These are phyloP conservation scores for Vanrija sp. DNA, from an alignment of 1,284 basidiomycete genomes.

Conservation along the genomic window DNA sequence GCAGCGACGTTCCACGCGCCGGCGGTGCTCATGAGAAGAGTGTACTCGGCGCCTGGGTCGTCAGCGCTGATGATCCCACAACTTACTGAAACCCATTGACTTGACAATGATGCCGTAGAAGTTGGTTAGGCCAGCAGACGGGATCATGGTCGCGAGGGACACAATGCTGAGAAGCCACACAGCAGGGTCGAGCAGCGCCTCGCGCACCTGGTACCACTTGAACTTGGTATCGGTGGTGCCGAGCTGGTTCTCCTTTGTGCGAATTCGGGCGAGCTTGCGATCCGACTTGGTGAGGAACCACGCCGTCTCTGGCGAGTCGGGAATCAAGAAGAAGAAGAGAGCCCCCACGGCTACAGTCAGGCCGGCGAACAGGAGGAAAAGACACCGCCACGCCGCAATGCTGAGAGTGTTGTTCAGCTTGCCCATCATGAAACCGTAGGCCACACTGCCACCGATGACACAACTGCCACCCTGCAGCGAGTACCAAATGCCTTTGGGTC, in stretches of 20 bases:
- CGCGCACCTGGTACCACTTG: constrained; percentile 26
- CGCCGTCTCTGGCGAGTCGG: constrained; percentile 26
- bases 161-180: not conserved
- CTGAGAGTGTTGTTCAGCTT: constrained; percentile 6
- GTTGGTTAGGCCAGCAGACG: not conserved
- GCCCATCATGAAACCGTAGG: constrained; percentile 18
- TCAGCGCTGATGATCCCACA: too few relatives aligned
- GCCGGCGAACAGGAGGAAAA: constrained; percentile 22
- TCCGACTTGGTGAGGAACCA: constrained; percentile 27
- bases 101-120: constrained; percentile 18
- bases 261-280: constrained; percentile 27
- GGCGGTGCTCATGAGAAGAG: constrained; percentile 16
- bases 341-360: constrained; percentile 18
- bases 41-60: not conserved
- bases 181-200: constrained; percentile 22
- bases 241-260: constrained; percentile 28
- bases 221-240: constrained; percentile 24
- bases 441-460: constrained; percentile 17
- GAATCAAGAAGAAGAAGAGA: constrained; percentile 25
- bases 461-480: constrained; percentile 17
- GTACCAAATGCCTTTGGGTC: constrained; percentile 8
- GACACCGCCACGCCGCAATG: constrained; percentile 18
- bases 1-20: constrained; percentile 9
- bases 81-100: constrained; percentile 14
- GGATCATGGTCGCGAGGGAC: not conserved